phyloP scores from a whole-genome alignment of 768 basidiomycete genomes.

The Jaapia argillacea region DNA sequence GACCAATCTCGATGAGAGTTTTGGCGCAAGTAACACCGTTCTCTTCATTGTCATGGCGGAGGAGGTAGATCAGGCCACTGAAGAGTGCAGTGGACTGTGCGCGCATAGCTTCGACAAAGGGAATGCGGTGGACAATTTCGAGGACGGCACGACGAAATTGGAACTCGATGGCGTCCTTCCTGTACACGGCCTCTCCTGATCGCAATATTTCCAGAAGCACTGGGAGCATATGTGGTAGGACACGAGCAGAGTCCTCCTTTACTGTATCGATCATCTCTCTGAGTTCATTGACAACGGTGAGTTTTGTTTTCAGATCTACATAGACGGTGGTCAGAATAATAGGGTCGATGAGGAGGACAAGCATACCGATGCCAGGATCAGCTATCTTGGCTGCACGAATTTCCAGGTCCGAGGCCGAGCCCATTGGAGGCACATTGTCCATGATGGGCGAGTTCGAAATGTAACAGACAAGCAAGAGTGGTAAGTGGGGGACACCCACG shows the following conservation, averaged over 20 bases:
- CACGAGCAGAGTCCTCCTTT: conserved; percentile 64
- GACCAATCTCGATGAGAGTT: conserved; percentile 80
- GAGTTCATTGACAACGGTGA: conserved; percentile 64
- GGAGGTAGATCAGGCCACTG: conserved; percentile 70
- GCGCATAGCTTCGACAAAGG: conserved; percentile 69
- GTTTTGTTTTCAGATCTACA: conserved; percentile 63
- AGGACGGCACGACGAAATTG: conserved; percentile 81
- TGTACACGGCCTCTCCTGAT: conserved; percentile 54
- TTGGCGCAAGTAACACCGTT: conserved; percentile 88
- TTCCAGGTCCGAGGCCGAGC: conserved; percentile 53
- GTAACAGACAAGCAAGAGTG: no score
- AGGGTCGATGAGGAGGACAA: neutral
- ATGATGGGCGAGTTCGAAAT: conserved; percentile 18
- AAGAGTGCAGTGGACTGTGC: conserved; percentile 59
- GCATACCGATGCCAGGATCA: conserved; percentile 62
- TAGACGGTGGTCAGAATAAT: conserved; percentile 3
- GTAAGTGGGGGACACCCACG: no score
- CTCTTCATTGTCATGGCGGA: conserved; percentile 92
- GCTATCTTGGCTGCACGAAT: conserved; percentile 62
- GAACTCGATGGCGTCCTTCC: conserved; percentile 62
- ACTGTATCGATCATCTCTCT: conserved; percentile 76
- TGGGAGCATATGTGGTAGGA: conserved; percentile 64
- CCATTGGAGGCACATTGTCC: conserved; percentile 33
- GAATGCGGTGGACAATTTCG: conserved; percentile 84
- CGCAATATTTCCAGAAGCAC: conserved; percentile 65